Base-by-base conservation (phyloP, 306 rosid species). In the Arachis stenosperma region DNA sequence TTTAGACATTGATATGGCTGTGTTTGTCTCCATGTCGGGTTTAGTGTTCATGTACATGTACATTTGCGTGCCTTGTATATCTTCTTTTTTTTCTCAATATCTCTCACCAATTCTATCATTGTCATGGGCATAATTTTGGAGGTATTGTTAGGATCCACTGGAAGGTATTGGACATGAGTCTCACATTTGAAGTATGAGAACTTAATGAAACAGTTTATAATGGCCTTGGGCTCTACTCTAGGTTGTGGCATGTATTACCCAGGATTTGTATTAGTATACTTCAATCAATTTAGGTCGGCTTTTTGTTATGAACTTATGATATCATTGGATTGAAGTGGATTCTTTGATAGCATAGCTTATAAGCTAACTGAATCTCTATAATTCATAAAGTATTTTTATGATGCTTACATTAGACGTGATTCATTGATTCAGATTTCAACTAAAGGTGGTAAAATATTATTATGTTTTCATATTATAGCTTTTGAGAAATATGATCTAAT, bases 401-500 rank as follows among this genome's bases (percentile, higher is more conserved):
- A 61, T 51, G 29, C 41, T 30, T 69, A 6, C 40, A 62, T 39
- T 71, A 13, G 29, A 27, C 41, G 51, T 59, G 62, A 79, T 65
- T 55, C 27, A 17, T 39, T 63, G 67, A 65, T 62, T 46, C 36
- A 41, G 51, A 42, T 75, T 72, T 55, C 33, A 58, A 33, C 50
- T 41, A 41, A 61, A 61, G 55, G 40, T 64, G 51, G 9, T 74
- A 10, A 48, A 33, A 44, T 56, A 17, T 36, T 69, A 15, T 43
- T 59, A 65, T 64, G 60, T 36, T 82, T 39, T 54, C 64, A 47
- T 69, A 17, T 71, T 65, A 40, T 41, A 61, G 64, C 74, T 73
- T 64, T 53, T 69, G 68, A 69, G 41, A 46, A 67, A 65, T 52
- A 72, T 83, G 56, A 77, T 69, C 57, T 17, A 40, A 65, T 40